Evolutionary conservation across 164 flowering plant species (phyloP), one percentile per base, ranked within the genome.

Genomic region (Euptelea pleiosperma): DNA sequence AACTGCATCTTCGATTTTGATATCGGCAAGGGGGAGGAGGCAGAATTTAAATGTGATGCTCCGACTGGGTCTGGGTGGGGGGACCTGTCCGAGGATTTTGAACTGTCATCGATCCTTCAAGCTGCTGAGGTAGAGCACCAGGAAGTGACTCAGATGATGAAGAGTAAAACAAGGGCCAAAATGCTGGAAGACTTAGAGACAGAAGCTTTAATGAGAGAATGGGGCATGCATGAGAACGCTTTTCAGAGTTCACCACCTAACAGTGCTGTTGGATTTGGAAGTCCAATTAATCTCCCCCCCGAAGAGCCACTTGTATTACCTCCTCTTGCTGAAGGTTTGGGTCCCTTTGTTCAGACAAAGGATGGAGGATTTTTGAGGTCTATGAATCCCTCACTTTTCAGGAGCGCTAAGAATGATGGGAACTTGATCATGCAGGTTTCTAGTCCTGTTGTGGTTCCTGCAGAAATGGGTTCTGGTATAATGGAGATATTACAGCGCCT

Each of bases 391-490:
- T 60, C 78, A 7, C 73, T 78, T 72, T 88, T 93, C 64, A 77
- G 41, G 41, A 75, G 68, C 65, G 76, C 89, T 3, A 88, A 83
- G 68, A 78, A 59, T 50, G 79, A 78, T 40, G 87, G 91, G 39
- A 78, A 67, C 66, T 78, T 93, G 75, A 66, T 90, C 57, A 85
- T 91, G 94, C 97, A 93, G 71, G 97, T 81, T 45, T 91, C 99
- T 6, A 79, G 78, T 61, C 91, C 93, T 14, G 91, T 91, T 66
- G 99, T 94, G 60, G 85, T 94, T 24, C 99, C 96, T 55, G 96
- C 97, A 11, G 92, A 83, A 69, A 88, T 91, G 97, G 96, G 97
- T 50, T 91, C 95, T 44, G 86, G 81, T 63, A 58, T 91, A 46
- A 81, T 83, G 84, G 95, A 81, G 18, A 80, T 90, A 64, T 70